Evolutionary conservation across 148 eudicot genomes (phyloP).

Genomic region (Heliamphora exappendiculata): DNA sequence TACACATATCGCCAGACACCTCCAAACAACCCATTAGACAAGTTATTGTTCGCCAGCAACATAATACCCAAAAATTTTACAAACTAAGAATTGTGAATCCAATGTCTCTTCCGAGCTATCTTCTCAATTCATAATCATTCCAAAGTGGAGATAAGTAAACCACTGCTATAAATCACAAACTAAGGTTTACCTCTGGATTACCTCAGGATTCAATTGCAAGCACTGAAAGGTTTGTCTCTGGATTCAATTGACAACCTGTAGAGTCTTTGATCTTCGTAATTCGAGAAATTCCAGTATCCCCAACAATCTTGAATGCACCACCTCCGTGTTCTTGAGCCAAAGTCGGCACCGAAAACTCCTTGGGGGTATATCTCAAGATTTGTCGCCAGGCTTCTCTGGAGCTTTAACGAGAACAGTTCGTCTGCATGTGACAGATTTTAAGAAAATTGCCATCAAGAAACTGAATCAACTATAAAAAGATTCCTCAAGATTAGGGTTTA

Average conservation of each 20-base stretch:
- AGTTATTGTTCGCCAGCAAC: no score
- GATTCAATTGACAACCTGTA: constrained; percentile 41
- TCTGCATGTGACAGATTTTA: constrained; percentile 18
- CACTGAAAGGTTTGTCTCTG: constrained; percentile 29
- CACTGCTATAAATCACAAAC: no score
- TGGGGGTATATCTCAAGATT: constrained; percentile 58
- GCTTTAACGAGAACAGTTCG: constrained; percentile 64
- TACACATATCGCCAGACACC: no score
- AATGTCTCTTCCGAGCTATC: no score
- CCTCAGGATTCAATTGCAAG: no score
- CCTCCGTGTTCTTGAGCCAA: no score
- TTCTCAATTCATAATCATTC: no score
- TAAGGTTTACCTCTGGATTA: no score
- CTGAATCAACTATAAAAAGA: not conserved
- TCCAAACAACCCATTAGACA: no score
- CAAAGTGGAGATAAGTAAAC: no score
- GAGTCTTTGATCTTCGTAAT: constrained; percentile 64
- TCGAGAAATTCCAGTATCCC: constrained; percentile 45
- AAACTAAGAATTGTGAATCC: no score
- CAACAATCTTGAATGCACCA: constrained; percentile 63
- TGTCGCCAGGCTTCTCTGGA: constrained; percentile 38
- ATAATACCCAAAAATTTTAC: no score
- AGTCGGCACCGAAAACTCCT: constrained; percentile 69
- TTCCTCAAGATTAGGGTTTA: not conserved
- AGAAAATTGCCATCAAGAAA: constrained; percentile 6